phyloP scores from a whole-genome alignment of 495 filamentous ascomycete genomes.

The Aspergillus funiculosus region DNA sequence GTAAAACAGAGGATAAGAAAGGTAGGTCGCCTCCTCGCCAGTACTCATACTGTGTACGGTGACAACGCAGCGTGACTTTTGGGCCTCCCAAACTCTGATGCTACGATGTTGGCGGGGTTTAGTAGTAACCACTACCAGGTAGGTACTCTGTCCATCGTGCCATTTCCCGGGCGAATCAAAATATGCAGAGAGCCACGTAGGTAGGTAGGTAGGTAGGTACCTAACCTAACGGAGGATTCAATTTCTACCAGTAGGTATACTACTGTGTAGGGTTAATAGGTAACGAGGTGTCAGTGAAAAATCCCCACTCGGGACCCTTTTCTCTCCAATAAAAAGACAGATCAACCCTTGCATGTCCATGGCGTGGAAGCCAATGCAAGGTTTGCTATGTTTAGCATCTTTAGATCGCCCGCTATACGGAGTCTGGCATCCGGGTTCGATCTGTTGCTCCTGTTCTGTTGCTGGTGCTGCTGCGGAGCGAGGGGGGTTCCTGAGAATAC shows the following conservation, averaged over 20 bases:
- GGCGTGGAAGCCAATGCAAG: slow-evolving; percentile 36
- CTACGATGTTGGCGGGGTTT: too few species aligned
- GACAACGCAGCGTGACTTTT: slow-evolving; percentile 36
- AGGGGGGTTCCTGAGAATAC: too few species aligned
- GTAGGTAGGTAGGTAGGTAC: too few species aligned
- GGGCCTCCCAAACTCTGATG: too few species aligned
- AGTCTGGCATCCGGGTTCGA: slow-evolving; percentile 8
- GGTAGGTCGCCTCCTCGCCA: too few species aligned
- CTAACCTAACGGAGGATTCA: slow-evolving; percentile 11
- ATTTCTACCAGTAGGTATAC: slow-evolving; percentile 10
- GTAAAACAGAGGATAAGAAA: too few species aligned
- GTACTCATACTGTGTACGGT: slow-evolving; percentile 22
- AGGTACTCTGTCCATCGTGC: slow-evolving; percentile 18
- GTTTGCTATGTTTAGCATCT: slow-evolving; percentile 40
- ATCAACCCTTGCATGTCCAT: slow-evolving; percentile 32
- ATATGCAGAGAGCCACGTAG: too few species aligned
- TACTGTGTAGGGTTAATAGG: background rate
- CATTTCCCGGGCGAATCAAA: slow-evolving; percentile 13
- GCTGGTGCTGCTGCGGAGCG: too few species aligned
- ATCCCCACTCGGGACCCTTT: background rate
- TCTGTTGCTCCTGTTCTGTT: too few species aligned
- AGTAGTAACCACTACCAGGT: too few species aligned
- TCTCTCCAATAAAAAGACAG: slow-evolving; percentile 22
- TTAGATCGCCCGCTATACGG: slow-evolving; percentile 23
- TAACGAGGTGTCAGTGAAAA: slow-evolving; percentile 5